Conservation (phyloP, 768 basidiomycete species). For the Podaxis mareebaensis region DNA sequence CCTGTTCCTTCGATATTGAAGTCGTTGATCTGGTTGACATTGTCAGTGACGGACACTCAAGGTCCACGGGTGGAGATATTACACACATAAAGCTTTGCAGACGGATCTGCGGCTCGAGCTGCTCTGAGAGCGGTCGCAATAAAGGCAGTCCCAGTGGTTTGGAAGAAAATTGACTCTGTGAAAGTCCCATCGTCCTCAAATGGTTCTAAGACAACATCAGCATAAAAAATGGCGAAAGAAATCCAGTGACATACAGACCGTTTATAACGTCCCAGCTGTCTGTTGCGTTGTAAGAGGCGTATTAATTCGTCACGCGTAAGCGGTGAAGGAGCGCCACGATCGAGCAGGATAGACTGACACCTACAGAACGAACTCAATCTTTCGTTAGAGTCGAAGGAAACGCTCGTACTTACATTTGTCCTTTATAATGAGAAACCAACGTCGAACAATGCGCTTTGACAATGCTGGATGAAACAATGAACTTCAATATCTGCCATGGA, state of each 20-base stretch:
- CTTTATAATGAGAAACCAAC: conserved; percentile 53
- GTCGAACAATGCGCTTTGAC: conserved; percentile 44
- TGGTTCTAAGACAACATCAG: conserved; percentile 33
- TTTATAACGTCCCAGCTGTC: conserved; percentile 58
- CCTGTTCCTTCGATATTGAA: conserved; percentile 43
- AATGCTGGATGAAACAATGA: conserved; percentile 26
- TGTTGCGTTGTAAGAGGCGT: conserved; percentile 14
- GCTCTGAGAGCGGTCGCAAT: conserved; percentile 50
- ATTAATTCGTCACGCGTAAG: not conserved
- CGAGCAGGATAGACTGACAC: conserved; percentile 16
- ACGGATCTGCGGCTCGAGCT: conserved; percentile 56
- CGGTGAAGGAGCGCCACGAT: not conserved
- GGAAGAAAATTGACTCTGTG: conserved; percentile 56
- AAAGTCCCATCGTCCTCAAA: conserved; percentile 65
- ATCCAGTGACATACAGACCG: conserved; percentile 24
- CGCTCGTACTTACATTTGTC: conserved; percentile 39
- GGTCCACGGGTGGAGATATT: conserved; percentile 2
- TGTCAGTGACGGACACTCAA: not conserved
- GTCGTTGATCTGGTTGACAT: conserved; percentile 33
- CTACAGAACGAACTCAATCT: not conserved
- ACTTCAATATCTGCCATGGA: not conserved
- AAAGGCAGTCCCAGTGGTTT: conserved; percentile 46
- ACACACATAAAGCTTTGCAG: conserved; percentile 54
- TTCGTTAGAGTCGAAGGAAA: not conserved
- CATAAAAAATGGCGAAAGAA: not conserved